Base-by-base conservation (phyloP, 1,284 basidiomycete species). In the Cryptococcus neoformans region DNA sequence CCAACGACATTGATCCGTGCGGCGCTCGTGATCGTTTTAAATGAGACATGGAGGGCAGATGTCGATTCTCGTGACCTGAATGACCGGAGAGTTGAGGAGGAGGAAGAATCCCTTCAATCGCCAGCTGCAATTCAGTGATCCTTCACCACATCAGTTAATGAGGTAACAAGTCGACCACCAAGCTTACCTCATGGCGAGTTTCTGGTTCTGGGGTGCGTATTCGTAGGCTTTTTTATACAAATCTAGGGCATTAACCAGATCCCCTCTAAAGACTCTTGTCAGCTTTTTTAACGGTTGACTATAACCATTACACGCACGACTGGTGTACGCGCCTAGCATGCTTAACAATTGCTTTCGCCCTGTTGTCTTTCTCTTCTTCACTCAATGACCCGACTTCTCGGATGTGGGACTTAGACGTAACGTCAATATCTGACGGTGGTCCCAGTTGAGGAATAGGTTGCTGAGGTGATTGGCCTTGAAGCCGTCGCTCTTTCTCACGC, bases 101-200 rank as follows among this genome's bases (percentile, higher is more conserved):
- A 40, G 60, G 61, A n/a, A 64, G 41, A 16, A 63, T 56, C 6
- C 64, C 62, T 58, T 64, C 58, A 10, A 64, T 48, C 12, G 61
- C 51, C n/a, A 66, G 56, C 51, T 68, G 50, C 12, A 68, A 40
- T 28, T 68, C 66, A 28, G 56, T 55, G 17, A 66, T 61, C 64
- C 62, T n/a, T 12, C 11, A 42, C 6, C 14, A 36, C 9, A 36
- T 17, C 35, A 46, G 36, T 11, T 4, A 36, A 10, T 14, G 7
- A n/a, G 11, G 7, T 57, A 16, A 54, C 35, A 17, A 34, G 6
- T n/a, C 34, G 36, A 41, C 12, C 21, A 42, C 16, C 46, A 48
- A 12, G 35, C 54, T 50, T n/a, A 62, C 64, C 59, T 60, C 44
- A 44, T 54, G 1, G 55, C 37, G 9, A 64, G 49, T 48, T 56